Evolutionary conservation across 2,329 filamentous ascomycete genomes (phyloP).

Genomic region (Xylaria multiplex): DNA sequence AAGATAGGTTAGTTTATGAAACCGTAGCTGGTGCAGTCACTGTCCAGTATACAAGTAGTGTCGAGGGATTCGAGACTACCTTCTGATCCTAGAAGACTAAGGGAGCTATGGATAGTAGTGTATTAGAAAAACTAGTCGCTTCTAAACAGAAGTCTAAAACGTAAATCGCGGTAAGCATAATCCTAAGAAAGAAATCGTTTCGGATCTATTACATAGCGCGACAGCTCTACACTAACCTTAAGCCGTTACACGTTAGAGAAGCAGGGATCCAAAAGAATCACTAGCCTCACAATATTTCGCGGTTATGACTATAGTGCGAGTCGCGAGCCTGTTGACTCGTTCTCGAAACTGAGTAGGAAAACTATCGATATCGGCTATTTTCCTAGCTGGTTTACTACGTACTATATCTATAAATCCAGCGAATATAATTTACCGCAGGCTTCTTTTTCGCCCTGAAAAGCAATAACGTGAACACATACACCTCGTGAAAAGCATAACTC

Average conservation of each 20-base stretch:
- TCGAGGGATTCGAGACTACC: not conserved
- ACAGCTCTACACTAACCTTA: not conserved
- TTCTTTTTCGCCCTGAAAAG: not conserved
- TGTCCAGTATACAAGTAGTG: not conserved
- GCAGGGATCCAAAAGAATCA: not conserved
- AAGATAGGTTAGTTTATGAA: not conserved
- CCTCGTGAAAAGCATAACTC: conserved; percentile 1
- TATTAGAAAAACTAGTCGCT: not conserved
- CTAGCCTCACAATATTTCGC: conserved; percentile 3
- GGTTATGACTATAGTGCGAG: not conserved
- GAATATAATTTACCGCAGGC: no score
- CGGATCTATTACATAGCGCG: conserved; percentile 14
- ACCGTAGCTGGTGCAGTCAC: not conserved
- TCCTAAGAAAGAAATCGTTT: conserved; percentile 16
- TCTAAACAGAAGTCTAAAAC: conserved; percentile 1
- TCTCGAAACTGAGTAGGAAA: not conserved
- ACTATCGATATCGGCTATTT: no score
- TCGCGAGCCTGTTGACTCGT: not conserved
- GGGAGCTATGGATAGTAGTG: not conserved
- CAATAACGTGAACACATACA: not conserved
- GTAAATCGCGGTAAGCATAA: conserved; percentile 10
- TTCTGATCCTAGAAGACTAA: not conserved
- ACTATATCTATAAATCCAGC: not conserved
- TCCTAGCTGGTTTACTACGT: not conserved
- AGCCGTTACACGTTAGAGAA: not conserved